Conservation (phyloP, 257 asterid species). For the Rubia yunnanensis region DNA sequence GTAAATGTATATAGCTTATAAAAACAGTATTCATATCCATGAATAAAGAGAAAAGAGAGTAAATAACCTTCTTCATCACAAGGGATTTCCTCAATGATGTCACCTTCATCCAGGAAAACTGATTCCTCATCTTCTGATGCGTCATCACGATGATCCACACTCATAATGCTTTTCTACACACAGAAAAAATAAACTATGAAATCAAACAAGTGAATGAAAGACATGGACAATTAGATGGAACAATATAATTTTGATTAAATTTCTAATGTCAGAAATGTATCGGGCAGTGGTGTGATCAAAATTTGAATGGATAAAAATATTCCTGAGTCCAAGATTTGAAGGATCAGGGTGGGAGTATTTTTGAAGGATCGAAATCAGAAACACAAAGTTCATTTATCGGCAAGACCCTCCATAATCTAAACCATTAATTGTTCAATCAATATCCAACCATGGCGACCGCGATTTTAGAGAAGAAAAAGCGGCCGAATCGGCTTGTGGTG, state of each 20-base stretch:
- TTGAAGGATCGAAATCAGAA: neutral
- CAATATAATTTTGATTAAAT: no score
- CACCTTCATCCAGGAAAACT: conserved; percentile 52
- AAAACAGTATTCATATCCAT: neutral
- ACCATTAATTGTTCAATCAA: no score
- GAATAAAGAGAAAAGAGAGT: neutral
- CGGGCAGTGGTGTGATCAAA: neutral
- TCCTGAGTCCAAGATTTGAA: no score
- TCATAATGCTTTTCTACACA: conserved; percentile 7
- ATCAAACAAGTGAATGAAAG: neutral
- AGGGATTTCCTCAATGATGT: conserved; percentile 52
- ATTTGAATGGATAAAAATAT: no score
- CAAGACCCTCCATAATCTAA: no score
- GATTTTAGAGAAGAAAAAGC: conserved; percentile 73
- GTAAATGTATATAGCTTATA: neutral
- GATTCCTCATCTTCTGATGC: conserved; percentile 19
- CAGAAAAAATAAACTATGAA: neutral
- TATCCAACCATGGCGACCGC: no score
- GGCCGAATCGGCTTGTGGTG: conserved; percentile 65
- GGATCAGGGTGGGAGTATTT: neutral
- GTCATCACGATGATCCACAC: conserved; percentile 19
- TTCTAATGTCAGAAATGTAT: neutral
- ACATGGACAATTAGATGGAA: no score
- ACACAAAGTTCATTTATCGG: no score
- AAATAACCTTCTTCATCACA: conserved; percentile 74